Base-by-base conservation (phyloP, 2,329 filamentous ascomycete species). In the Venturia oleaginea region DNA sequence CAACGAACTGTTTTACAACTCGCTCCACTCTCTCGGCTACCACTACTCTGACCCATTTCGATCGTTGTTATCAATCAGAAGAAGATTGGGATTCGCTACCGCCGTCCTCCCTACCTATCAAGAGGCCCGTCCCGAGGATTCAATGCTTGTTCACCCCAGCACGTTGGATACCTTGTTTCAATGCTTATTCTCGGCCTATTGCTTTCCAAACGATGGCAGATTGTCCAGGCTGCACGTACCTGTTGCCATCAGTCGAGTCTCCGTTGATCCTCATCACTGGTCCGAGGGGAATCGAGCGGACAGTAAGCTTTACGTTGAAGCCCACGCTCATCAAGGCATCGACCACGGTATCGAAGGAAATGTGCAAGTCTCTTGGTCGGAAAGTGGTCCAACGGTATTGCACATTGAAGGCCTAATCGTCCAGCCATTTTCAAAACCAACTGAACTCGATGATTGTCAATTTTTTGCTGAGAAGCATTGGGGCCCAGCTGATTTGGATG, bases 141-240 rank as follows among this genome's bases (percentile, higher is more conserved):
- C 13, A 34, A 34, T 48, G 7, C n/a, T 64, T 3, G 17, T 64
- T n/a, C 62, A 64, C 32, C 62, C 62, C 4, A 27, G 48, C 8
- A 64, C 62, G 17, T 24, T 64, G 24, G 62, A 64, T n/a, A 34
- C 42, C 17, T 32, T 22, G 10, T 61, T 61, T 10, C 54, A 57
- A 8, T 32, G 24, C 22, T 30, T 57, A 5, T 32, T 57, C 54
- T 24, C 24, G 10, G 54, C 54, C 11, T 57, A 24, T 24, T 32
- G 24, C 32, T 24, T 24, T 30, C 54, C 54, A 32, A 24, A 24
- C 32, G 54, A 57, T 57, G 54, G 54, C 54, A 24, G 54, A 4
- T 30, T 57, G 34, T 24, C 24, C 22, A 32, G 24, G 6, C 54
- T 57, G 24, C 54, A 32, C 32, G 54, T 57, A 6, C 54, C 54